Evolutionary conservation across 1,284 basidiomycete genomes (phyloP).

Genomic region (Microbotryum scabiosae): DNA sequence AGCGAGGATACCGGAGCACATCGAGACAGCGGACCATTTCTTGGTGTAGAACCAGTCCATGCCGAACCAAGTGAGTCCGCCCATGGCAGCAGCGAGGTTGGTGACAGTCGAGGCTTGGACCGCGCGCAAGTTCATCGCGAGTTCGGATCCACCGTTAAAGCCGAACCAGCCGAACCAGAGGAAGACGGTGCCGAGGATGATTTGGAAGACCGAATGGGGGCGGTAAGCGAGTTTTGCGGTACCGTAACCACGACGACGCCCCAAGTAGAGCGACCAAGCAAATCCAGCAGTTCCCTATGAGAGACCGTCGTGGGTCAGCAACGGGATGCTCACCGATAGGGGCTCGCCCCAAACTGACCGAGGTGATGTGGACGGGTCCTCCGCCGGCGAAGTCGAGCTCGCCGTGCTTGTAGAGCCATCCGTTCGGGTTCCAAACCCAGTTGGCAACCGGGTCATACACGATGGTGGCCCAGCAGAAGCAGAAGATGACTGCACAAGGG

Average conservation of each 20-base stretch:
- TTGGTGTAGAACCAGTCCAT: slow-evolving; percentile 70
- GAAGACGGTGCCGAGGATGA: slow-evolving; percentile 76
- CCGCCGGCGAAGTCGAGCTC: slow-evolving; percentile 62
- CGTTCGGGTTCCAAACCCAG: slow-evolving; percentile 88
- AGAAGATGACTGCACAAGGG: slow-evolving; percentile 51
- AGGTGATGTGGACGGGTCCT: slow-evolving; percentile 56
- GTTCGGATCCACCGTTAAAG: slow-evolving; percentile 61
- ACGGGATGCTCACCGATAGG: too few relatives aligned
- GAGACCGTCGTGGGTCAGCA: slow-evolving; percentile 43
- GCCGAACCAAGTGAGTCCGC: slow-evolving; percentile 78
- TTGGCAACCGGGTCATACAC: slow-evolving; percentile 77
- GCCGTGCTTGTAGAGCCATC: slow-evolving; percentile 86
- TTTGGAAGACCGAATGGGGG: slow-evolving; percentile 84
- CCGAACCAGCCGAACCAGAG: slow-evolving; percentile 97
- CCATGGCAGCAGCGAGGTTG: slow-evolving; percentile 68
- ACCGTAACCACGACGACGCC: slow-evolving; percentile 77
- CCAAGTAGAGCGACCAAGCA: slow-evolving; percentile 86
- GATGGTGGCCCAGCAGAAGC: slow-evolving; percentile 80
- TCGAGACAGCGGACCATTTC: slow-evolving; percentile 88
- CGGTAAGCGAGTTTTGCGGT: slow-evolving; percentile 79
- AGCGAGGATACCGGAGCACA: slow-evolving; percentile 89
- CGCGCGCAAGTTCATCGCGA: slow-evolving; percentile 82
- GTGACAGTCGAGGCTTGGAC: slow-evolving; percentile 81
- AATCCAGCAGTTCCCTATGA: slow-evolving; percentile 78
- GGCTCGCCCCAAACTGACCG: background rate